Percentiles rank a stretch among this genome's conserved stretches.
These are phyloP conservation scores for Citrus sp. DNA, from an alignment of 345 rosid species.

Conservation along the genomic window DNA sequence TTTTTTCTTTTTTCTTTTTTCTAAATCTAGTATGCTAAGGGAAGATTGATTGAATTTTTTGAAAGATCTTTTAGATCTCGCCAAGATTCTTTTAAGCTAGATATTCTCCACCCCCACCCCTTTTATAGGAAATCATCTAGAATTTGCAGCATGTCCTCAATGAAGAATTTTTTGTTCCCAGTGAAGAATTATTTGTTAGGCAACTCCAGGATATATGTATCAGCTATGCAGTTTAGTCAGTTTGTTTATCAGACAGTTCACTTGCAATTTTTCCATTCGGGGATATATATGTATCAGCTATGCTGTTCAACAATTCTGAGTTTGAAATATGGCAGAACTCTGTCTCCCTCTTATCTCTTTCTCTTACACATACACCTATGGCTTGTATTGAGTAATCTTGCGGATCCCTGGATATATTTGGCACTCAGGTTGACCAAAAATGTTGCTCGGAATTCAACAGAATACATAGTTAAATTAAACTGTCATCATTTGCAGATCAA, in stretches of 20 bases:
- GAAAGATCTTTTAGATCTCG: constrained; percentile 1
- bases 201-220: too few species aligned
- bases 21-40: background rate
- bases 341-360: background rate
- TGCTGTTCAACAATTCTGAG: background rate
- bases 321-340: background rate
- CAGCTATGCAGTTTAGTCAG: background rate
- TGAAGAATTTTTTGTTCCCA: background rate
- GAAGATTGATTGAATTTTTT: background rate
- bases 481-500: background rate
- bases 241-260: constrained; percentile 1
- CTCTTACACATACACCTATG: too few species aligned
- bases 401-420: background rate
- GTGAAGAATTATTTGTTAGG: background rate
- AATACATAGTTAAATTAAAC: too few species aligned
- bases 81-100: constrained; percentile 26
- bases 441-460: background rate
- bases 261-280: background rate
- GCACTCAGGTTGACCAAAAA: background rate
- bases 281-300: background rate
- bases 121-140: constrained; percentile 1
- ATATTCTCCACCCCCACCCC: background rate
- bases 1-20: background rate
- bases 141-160: constrained; percentile 5
- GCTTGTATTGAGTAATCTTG: background rate